phyloP scores from a whole-genome alignment of 768 basidiomycete species.

The Pisolithus marmoratus region DNA sequence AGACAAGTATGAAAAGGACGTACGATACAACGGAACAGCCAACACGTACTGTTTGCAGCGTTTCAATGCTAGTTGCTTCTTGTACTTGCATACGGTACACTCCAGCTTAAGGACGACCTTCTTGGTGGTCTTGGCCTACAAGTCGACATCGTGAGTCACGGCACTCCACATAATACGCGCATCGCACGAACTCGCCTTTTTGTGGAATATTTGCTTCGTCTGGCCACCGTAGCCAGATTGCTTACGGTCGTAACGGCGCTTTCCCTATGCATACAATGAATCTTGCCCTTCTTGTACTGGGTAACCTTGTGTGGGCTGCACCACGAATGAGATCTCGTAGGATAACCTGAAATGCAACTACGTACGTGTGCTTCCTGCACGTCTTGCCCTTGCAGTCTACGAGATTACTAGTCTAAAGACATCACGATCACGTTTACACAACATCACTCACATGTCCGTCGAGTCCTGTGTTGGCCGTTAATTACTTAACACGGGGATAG shows the following conservation, averaged over 20 bases:
- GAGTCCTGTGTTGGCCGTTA: conserved; percentile 52
- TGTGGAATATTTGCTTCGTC: conserved; percentile 99
- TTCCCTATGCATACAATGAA: conserved; percentile 96
- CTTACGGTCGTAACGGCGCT: conserved; percentile 99
- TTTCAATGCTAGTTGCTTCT: conserved; percentile 94
- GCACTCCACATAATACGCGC: background rate
- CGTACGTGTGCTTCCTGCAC: conserved; percentile 97
- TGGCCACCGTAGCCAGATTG: conserved; percentile 99
- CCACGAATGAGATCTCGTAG: background rate
- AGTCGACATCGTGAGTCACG: background rate
- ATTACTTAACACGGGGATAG: conserved; percentile 6
- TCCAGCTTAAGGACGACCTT: conserved; percentile 98
- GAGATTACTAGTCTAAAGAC: too few species aligned
- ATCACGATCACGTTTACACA: background rate
- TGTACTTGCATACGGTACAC: conserved; percentile 98
- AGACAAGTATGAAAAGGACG: conserved; percentile 1
- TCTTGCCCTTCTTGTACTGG: conserved; percentile 99
- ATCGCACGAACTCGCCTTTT: conserved; percentile 59
- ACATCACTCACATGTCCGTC: conserved; percentile 81
- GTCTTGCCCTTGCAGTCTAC: conserved; percentile 92
- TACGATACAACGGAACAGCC: background rate
- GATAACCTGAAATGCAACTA: conserved; percentile 7
- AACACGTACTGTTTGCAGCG: conserved; percentile 95
- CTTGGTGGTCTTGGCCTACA: conserved; percentile 95
- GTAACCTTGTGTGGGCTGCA: conserved; percentile 96